Conservation (phyloP, 306 rosid genomes). For the Astragalus membranaceus region DNA sequence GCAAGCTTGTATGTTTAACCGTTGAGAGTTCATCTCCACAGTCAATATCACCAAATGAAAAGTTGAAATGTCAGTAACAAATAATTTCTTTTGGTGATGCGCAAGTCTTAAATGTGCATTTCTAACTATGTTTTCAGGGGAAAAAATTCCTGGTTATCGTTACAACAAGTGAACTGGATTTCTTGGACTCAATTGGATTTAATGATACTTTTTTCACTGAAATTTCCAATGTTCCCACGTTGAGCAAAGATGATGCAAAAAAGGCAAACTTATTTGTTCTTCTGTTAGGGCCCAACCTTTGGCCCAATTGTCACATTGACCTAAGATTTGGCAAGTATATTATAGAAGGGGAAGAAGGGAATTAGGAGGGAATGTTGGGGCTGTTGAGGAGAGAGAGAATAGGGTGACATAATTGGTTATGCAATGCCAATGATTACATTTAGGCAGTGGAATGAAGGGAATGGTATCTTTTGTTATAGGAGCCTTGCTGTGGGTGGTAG, state of each 20-base stretch:
- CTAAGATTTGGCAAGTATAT: too few relatives aligned
- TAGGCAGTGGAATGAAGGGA: too few relatives aligned
- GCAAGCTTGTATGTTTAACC: neutral
- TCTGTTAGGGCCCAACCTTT: too few relatives aligned
- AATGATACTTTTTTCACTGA: slow-evolving; percentile 59
- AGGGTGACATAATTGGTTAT: too few relatives aligned
- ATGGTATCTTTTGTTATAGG: too few relatives aligned
- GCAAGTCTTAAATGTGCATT: neutral
- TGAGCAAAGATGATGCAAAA: slow-evolving; percentile 63
- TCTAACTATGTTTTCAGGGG: slow-evolving; percentile 48
- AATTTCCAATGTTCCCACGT: slow-evolving; percentile 71
- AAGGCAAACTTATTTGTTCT: slow-evolving; percentile 44
- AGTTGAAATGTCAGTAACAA: neutral
- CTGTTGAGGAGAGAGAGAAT: too few relatives aligned
- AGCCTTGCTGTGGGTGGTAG: too few relatives aligned
- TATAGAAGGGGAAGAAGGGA: too few relatives aligned
- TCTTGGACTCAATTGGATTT: slow-evolving; percentile 78
- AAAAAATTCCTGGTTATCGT: slow-evolving; percentile 89
- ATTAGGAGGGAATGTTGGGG: too few relatives aligned
- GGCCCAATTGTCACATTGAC: too few relatives aligned
- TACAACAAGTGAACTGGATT: slow-evolving; percentile 82
- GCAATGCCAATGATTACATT: too few relatives aligned
- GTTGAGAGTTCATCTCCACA: slow-evolving; percentile 14
- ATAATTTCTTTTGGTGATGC: slow-evolving; percentile 1
- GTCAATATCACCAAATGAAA: slow-evolving; percentile 16